Conservation (phyloP, 208 protist genomes). For the Acanthamoeba rhysodes region DNA sequence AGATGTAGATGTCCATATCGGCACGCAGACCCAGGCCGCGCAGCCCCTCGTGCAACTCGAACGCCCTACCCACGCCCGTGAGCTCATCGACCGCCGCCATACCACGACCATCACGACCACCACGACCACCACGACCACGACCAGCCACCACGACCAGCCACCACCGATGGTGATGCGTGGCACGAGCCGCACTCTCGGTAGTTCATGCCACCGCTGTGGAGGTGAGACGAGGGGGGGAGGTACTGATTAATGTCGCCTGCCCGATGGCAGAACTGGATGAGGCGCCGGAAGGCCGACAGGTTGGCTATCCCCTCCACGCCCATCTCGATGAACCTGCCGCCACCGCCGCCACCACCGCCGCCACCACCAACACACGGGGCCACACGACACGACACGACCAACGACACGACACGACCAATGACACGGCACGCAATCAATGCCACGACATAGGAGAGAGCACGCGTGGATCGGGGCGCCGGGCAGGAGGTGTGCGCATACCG, state of each 20-base stretch:
- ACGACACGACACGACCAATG: too few species aligned
- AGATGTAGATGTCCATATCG: conserved; percentile 9
- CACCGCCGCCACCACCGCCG: neutral
- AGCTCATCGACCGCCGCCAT: neutral
- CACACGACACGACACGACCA: too few species aligned
- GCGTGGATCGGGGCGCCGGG: too few species aligned
- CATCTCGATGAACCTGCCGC: conserved; percentile 29
- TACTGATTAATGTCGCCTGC: neutral
- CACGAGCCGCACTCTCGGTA: too few species aligned
- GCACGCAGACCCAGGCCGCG: neutral
- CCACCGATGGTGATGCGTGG: too few species aligned
- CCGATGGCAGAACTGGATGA: conserved; percentile 4
- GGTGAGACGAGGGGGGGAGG: neutral
- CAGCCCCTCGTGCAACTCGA: neutral
- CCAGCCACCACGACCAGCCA: too few species aligned
- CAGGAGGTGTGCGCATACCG: too few species aligned
- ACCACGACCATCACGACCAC: neutral
- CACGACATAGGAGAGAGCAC: too few species aligned
- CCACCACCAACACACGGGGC: neutral
- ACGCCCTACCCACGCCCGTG: neutral
- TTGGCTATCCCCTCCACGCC: neutral
- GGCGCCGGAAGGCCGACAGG: neutral
- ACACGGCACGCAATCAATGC: too few species aligned
- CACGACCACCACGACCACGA: too few species aligned
- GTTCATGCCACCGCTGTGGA: neutral